phyloP scores from a whole-genome alignment of 228 moss, liverwort and hornwort genomes.

The Sphagnum magellanicum region DNA sequence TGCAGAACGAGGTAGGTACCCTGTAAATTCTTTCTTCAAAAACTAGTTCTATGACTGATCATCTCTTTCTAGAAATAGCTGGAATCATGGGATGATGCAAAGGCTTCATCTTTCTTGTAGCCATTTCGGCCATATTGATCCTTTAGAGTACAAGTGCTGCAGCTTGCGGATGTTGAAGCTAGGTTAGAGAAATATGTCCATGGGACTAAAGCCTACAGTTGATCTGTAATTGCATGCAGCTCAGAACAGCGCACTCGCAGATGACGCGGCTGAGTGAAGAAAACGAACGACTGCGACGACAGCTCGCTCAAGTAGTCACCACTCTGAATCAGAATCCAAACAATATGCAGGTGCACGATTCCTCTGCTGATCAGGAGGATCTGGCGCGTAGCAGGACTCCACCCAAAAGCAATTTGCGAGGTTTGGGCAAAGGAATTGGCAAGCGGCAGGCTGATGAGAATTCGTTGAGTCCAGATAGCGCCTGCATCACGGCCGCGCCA shows the following conservation, averaged over 20 bases:
- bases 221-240: conserved; percentile 8
- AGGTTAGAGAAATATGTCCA: not conserved
- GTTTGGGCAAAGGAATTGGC: not conserved
- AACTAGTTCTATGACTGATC: not conserved
- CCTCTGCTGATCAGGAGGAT: conserved; percentile 4
- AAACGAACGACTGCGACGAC: conserved; percentile 12
- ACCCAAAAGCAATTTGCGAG: not conserved
- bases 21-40: not conserved
- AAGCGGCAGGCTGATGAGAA: not conserved
- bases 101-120: no score
- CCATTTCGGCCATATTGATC: not conserved
- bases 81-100: not conserved
- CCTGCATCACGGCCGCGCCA: not conserved
- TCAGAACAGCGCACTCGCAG: conserved; percentile 9
- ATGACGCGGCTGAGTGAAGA: conserved; percentile 15
- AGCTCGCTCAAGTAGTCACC: conserved; percentile 5
- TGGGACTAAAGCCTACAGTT: not conserved
- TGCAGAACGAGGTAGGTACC: not conserved
- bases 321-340: not conserved
- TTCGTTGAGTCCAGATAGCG: not conserved
- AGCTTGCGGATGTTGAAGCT: not conserved
- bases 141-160: not conserved
- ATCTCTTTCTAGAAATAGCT: not conserved
- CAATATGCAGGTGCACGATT: conserved; percentile 10
- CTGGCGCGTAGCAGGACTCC: not conserved